Evolutionary conservation across 805 yeast genomes (phyloP).

Genomic region (Grigorovia transvaalensis): DNA sequence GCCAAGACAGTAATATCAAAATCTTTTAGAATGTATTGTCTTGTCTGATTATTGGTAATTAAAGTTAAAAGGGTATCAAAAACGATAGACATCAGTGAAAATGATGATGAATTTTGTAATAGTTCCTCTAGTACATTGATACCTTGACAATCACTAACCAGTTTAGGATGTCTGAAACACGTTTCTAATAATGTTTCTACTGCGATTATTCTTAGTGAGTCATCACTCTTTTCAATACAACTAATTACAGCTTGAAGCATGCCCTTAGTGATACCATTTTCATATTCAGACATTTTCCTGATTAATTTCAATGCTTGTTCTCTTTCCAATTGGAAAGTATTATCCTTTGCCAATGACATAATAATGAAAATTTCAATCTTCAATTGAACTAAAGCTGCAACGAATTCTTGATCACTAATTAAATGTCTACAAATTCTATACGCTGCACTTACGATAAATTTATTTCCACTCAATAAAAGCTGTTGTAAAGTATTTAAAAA

Average conservation of each 20-base stretch:
- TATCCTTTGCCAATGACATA: conserved; percentile 51
- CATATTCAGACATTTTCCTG: conserved; percentile 45
- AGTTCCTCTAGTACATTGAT: conserved; percentile 31
- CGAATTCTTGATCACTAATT: conserved; percentile 42
- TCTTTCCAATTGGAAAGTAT: conserved; percentile 48
- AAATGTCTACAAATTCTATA: conserved; percentile 63
- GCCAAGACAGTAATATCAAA: conserved; percentile 52
- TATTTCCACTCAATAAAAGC: conserved; percentile 45
- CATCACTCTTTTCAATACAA: conserved; percentile 47
- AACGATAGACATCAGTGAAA: conserved; percentile 18
- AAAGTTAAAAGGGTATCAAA: conserved; percentile 22
- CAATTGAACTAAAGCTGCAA: conserved; percentile 41
- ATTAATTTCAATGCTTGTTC: conserved; percentile 68
- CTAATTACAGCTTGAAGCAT: conserved; percentile 59
- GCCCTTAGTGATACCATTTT: conserved; percentile 55
- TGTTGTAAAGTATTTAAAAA: conserved; percentile 50
- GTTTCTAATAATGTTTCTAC: conserved; percentile 50
- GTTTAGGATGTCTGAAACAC: conserved; percentile 35
- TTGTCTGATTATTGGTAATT: conserved; percentile 22
- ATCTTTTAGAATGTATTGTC: conserved; percentile 37
- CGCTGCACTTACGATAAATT: conserved; percentile 64
- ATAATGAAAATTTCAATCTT: conserved; percentile 56
- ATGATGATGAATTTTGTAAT: conserved; percentile 19
- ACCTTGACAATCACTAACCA: conserved; percentile 39
- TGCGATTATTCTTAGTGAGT: conserved; percentile 40